These are phyloP conservation scores for Ziziphus jujuba DNA, from an alignment of 306 rosid genomes.

Conservation along the genomic window DNA sequence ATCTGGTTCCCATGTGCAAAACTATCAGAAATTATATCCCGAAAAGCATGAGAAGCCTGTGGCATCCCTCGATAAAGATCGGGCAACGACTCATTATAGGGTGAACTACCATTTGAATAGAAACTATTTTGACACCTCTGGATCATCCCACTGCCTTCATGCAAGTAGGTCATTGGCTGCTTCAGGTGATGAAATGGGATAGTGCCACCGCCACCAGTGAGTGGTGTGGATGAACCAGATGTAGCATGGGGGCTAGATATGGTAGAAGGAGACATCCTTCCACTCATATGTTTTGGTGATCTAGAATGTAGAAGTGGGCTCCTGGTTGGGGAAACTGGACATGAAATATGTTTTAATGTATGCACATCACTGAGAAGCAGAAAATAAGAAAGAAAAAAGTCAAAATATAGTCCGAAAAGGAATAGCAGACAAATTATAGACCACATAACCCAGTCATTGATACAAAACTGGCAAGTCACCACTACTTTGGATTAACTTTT, in stretches of 20 bases:
- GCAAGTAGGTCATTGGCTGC: slow-evolving; percentile 41
- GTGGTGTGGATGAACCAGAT: slow-evolving; percentile 47
- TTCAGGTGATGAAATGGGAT: slow-evolving; percentile 41
- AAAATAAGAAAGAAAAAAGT: neutral
- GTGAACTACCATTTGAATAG: slow-evolving; percentile 33
- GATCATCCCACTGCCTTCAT: slow-evolving; percentile 43
- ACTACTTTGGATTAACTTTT: neutral
- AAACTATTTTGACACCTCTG: slow-evolving; percentile 39
- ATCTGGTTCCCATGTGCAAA: slow-evolving; percentile 39
- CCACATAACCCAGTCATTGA: neutral
- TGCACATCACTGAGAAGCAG: slow-evolving; percentile 30
- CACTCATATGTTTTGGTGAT: slow-evolving; percentile 42
- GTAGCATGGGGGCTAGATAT: slow-evolving; percentile 42
- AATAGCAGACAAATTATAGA: slow-evolving; percentile 1
- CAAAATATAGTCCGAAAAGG: neutral
- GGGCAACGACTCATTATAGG: slow-evolving; percentile 44
- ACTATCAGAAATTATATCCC: slow-evolving; percentile 39
- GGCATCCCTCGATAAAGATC: slow-evolving; percentile 39
- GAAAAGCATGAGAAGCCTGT: slow-evolving; percentile 42
- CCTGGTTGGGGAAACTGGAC: slow-evolving; percentile 45
- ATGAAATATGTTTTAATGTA: slow-evolving; percentile 35
- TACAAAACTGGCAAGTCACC: neutral
- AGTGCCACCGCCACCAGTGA: slow-evolving; percentile 34
- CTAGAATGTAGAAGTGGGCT: slow-evolving; percentile 38
- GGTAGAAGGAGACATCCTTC: slow-evolving; percentile 49